phyloP scores from a whole-genome alignment of 1,284 basidiomycete genomes.

The Ganoderma lucidum region DNA sequence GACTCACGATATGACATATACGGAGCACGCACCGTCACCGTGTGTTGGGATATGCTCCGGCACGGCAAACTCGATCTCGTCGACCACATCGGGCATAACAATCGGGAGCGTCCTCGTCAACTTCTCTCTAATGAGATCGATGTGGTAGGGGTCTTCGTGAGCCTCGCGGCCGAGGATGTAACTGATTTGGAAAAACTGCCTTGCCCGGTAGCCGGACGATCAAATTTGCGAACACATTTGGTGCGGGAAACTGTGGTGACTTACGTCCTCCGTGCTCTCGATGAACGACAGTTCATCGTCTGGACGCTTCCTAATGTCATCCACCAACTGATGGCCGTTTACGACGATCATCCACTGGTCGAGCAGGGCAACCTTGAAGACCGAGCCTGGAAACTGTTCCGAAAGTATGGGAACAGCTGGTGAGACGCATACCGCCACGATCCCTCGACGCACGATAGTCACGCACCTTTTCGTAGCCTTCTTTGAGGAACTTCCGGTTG shows the following conservation, averaged over 20 bases:
- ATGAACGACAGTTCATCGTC: constrained; percentile 35
- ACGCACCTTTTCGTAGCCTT: constrained; percentile 44
- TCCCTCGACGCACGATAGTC: not conserved
- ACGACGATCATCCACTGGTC: constrained; percentile 42
- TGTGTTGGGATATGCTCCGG: constrained; percentile 30
- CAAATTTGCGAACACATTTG: not conserved
- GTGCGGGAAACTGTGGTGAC: not conserved
- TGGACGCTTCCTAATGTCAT: constrained; percentile 21
- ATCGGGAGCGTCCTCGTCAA: constrained; percentile 35
- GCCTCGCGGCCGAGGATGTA: constrained; percentile 21
- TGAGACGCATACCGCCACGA: not conserved
- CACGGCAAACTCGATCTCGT: constrained; percentile 38
- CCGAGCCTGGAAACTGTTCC: constrained; percentile 33
- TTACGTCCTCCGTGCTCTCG: constrained; percentile 24
- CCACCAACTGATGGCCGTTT: constrained; percentile 23
- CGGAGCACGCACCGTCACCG: constrained; percentile 10
- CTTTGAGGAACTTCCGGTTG: constrained; percentile 37
- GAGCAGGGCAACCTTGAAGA: constrained; percentile 47
- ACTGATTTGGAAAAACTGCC: constrained; percentile 36
- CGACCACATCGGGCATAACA: constrained; percentile 32
- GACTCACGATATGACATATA: not conserved
- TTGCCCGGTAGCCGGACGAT: constrained; percentile 11
- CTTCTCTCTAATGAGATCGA: constrained; percentile 36
- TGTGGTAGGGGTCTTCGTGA: constrained; percentile 38
- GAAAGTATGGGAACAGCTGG: constrained; percentile 9